Conservation (phyloP, 345 rosid genomes). For the Salix brachista region DNA sequence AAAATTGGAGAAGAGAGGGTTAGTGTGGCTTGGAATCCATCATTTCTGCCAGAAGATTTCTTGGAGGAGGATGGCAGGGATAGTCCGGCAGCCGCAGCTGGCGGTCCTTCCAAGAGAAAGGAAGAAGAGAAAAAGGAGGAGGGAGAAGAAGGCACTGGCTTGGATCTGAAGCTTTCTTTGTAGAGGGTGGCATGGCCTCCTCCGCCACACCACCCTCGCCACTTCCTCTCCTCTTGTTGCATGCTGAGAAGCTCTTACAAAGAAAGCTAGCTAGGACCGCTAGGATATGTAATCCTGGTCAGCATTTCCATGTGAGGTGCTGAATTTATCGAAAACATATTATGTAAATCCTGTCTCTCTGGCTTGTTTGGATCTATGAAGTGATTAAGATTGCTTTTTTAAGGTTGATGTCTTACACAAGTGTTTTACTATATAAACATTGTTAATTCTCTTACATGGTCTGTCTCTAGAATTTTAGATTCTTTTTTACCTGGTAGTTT, state of each 20-base stretch:
- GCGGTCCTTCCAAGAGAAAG: slow-evolving; percentile 11
- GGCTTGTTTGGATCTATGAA: background rate
- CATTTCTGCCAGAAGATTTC: slow-evolving; percentile 54
- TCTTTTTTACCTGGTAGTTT: too few species aligned
- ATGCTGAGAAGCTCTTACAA: background rate
- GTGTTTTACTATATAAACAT: too few species aligned
- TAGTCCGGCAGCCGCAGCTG: background rate
- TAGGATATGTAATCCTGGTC: background rate
- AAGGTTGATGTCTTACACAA: background rate
- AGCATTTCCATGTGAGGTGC: background rate
- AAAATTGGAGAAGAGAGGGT: background rate
- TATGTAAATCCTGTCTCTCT: background rate
- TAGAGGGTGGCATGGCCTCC: slow-evolving; percentile 13
- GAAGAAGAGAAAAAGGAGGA: slow-evolving; percentile 8
- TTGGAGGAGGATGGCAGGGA: slow-evolving; percentile 13
- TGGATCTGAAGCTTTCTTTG: slow-evolving; percentile 56
- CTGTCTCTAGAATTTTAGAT: too few species aligned
- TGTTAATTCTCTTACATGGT: background rate
- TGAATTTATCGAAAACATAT: background rate
- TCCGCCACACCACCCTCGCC: background rate
- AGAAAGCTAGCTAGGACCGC: background rate
- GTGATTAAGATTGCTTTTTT: background rate
- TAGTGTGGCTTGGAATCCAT: slow-evolving; percentile 30
- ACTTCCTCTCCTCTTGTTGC: background rate
- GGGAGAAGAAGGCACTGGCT: slow-evolving; percentile 14